A percentile compares a stretch with the other conserved stretches of the same genome.
phyloP scores from a whole-genome alignment of 2,329 filamentous ascomycete genomes.

The Penicillium sp. region DNA sequence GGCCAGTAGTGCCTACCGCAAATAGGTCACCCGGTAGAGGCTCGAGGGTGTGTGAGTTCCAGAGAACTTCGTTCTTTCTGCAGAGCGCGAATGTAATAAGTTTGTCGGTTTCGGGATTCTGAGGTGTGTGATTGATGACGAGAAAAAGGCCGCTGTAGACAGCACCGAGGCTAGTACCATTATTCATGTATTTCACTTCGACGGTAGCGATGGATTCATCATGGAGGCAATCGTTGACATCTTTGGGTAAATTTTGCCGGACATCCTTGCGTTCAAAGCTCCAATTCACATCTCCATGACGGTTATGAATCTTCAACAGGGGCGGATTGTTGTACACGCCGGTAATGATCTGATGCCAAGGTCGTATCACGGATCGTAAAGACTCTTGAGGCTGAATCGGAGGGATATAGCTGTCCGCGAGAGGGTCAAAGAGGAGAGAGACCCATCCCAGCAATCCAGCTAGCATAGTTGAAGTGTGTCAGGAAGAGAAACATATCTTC shows the following conservation, averaged over 20 bases:
- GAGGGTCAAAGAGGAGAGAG: conserved; percentile 13
- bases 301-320: conserved; percentile 19
- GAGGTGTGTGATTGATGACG: conserved; percentile 22
- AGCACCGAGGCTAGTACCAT: conserved; percentile 17
- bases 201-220: conserved; percentile 20
- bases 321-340: conserved; percentile 17
- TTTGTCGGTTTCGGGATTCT: conserved; percentile 20
- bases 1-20: conserved; percentile 21
- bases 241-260: conserved; percentile 13
- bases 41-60: conserved; percentile 22
- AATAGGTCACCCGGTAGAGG: conserved; percentile 18
- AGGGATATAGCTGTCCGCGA: conserved; percentile 12
- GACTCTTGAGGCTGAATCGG: conserved; percentile 21
- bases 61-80: conserved; percentile 16
- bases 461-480: too few relatives aligned
- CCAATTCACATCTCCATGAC: conserved; percentile 16
- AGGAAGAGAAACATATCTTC: too few relatives aligned
- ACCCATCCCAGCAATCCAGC: conserved; percentile 15
- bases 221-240: conserved; percentile 14
- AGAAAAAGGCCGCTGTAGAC: conserved; percentile 19
- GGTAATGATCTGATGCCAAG: conserved; percentile 20
- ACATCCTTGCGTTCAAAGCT: conserved; percentile 20
- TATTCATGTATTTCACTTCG: conserved; percentile 23
- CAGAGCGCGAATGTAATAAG: conserved; percentile 22
- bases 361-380: conserved; percentile 14